phyloP scores from a whole-genome alignment of 345 rosid genomes.

The Durio zibethinus region DNA sequence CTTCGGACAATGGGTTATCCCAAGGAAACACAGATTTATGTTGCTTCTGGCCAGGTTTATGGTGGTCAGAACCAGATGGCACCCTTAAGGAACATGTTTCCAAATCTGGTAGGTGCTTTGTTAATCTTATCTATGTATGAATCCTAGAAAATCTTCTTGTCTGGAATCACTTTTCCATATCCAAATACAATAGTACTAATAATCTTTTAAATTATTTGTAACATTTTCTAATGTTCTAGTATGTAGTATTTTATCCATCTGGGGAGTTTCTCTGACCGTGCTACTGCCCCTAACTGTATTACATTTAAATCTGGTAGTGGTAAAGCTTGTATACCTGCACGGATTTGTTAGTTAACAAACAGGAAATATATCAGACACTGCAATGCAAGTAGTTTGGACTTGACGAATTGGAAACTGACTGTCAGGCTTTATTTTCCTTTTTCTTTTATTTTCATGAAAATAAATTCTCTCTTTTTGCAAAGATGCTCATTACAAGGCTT shows the following conservation, averaged over 20 bases:
- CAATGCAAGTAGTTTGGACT: neutral
- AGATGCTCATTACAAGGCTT: constrained; percentile 8
- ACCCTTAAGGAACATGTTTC: constrained; percentile 95
- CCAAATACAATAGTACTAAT: neutral
- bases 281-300: neutral
- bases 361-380: neutral
- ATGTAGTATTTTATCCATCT: neutral
- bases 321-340: neutral
- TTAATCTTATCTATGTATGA: neutral
- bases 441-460: neutral
- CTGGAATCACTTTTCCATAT: neutral
- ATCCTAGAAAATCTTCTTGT: constrained; percentile 1
- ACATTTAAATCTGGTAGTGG: neutral
- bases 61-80: constrained; percentile 99
- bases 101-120: constrained; percentile 65
- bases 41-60: constrained; percentile 99
- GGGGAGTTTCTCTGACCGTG: neutral
- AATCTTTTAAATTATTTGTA: neutral
- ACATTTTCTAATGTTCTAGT: neutral
- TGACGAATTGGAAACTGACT: neutral
- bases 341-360: neutral
- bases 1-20: constrained; percentile 98
- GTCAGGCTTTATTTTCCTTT: neutral
- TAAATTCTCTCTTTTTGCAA: neutral
- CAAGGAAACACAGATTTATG: constrained; percentile 96